Evolutionary conservation across 768 basidiomycete species (phyloP), one percentile per base, ranked within the genome.

Genomic region (Serendipita sp.): DNA sequence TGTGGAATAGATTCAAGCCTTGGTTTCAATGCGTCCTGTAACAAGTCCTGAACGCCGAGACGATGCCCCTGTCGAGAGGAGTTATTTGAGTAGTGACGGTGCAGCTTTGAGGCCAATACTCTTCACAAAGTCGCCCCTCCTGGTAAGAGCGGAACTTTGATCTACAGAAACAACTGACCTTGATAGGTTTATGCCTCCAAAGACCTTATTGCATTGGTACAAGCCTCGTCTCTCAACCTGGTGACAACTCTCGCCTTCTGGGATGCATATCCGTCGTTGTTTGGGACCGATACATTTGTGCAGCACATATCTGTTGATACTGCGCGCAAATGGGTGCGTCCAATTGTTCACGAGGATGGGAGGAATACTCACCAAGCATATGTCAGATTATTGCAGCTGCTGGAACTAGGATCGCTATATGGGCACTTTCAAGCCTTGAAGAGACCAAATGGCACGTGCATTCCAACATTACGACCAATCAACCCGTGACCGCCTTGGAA

Each of bases 311-410:
- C 84, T 2, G 81, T 90, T 20, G 90, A 92, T 70, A 77, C 82
- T 16, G 82, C 82, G 60, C 85, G 88, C 82, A 90, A 85, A 75
- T 79, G 90, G 64, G 90, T 91, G 71, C 71, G 87, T 78, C 38
- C 38, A 38, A 14, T 38, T 14, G 5, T 14, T 38, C 38, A 7
- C 11, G 44, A 42, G 45, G 17, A 60, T 14, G 14, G 5, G 14
- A 7, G 1, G 38, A 38, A 1, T 38, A 5, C 34, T 24, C 62
- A 50, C 51, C 58, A 16, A 4, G 22, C 31, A 13, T 31, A 24
- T 41, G 60, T 58, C 71, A 91, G 90, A 81, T 91, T 66, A 82
- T 86, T 45, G 86, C 87, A 43, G 81, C 86, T 64, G 80, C 83
- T 71, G 80, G 79, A 67, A 75, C 77, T 44, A 81, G 81, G 61